These are phyloP conservation scores for Plectosphaerella cucumerina DNA, from an alignment of 2,329 filamentous ascomycete species.

Conservation along the genomic window DNA sequence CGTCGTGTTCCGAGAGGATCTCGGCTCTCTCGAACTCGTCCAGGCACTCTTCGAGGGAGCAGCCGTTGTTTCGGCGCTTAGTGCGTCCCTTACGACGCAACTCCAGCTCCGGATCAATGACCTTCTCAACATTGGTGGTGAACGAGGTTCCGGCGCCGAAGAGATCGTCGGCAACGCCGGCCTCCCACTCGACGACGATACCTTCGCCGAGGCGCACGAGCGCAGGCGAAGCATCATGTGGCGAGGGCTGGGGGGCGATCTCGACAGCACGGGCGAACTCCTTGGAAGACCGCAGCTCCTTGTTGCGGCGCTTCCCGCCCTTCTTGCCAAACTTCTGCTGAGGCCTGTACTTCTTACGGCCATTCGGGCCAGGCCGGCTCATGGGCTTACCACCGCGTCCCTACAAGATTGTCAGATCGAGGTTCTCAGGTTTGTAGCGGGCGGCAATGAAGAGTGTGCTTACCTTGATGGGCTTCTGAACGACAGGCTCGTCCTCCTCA, in stretches of 20 bases:
- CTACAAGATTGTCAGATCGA: slow-evolving; percentile 1
- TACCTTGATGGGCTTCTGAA: slow-evolving; percentile 27
- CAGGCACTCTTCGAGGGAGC: slow-evolving; percentile 84
- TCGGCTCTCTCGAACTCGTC: slow-evolving; percentile 94
- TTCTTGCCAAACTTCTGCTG: slow-evolving; percentile 41
- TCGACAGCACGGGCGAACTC: slow-evolving; percentile 23
- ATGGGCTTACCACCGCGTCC: neutral
- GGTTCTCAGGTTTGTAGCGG: neutral
- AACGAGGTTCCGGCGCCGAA: slow-evolving; percentile 64
- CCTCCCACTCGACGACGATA: slow-evolving; percentile 81
- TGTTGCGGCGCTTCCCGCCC: slow-evolving; percentile 42
- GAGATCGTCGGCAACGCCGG: slow-evolving; percentile 64
- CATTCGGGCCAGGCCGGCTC: slow-evolving; percentile 18
- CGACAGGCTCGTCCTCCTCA: slow-evolving; percentile 42
- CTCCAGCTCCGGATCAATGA: slow-evolving; percentile 61
- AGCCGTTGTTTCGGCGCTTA: slow-evolving; percentile 53
- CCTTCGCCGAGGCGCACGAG: slow-evolving; percentile 78
- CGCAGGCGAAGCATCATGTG: slow-evolving; percentile 37
- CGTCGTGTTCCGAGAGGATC: slow-evolving; percentile 89
- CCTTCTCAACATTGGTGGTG: slow-evolving; percentile 46
- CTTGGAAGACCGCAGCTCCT: slow-evolving; percentile 21
- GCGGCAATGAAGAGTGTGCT: slow-evolving; percentile 3
- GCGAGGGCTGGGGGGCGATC: slow-evolving; percentile 20
- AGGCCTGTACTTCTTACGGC: slow-evolving; percentile 44
- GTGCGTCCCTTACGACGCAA: slow-evolving; percentile 61